Evolutionary conservation across 257 asterid species (phyloP).

Genomic region (Scutellaria baicalensis): DNA sequence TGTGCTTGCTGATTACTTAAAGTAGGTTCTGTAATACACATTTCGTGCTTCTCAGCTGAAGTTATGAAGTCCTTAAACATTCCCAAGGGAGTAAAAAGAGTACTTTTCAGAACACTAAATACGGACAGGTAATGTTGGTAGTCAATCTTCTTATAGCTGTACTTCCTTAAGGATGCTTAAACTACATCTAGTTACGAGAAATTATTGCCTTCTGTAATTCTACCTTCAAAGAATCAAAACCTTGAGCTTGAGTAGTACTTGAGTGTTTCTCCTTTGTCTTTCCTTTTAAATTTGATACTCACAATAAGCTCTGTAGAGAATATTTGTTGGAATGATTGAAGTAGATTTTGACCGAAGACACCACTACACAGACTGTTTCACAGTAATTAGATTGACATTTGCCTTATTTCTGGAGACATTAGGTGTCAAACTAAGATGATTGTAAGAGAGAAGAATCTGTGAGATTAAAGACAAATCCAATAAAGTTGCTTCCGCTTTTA

Average conservation of each 20-base stretch:
- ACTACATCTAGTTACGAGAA: not conserved
- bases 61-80: conserved; percentile 82
- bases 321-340: not conserved
- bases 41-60: conserved; percentile 45
- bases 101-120: conserved; percentile 86
- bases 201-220: not conserved
- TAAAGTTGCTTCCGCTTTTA: not conserved
- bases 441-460: not conserved
- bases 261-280: not conserved
- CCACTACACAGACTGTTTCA: not conserved
- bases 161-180: not conserved
- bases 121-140: conserved; percentile 67
- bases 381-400: not conserved
- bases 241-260: not conserved
- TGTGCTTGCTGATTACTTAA: not conserved
- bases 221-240: not conserved
- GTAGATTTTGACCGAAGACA: not conserved
- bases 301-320: not conserved
- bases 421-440: not conserved
- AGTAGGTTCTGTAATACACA: not conserved
- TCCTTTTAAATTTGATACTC: not conserved
- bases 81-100: conserved; percentile 88
- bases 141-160: not conserved
- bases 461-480: not conserved
- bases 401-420: not conserved